These are phyloP conservation scores for Vicia sativa DNA, from an alignment of 306 rosid species.

Conservation along the genomic window DNA sequence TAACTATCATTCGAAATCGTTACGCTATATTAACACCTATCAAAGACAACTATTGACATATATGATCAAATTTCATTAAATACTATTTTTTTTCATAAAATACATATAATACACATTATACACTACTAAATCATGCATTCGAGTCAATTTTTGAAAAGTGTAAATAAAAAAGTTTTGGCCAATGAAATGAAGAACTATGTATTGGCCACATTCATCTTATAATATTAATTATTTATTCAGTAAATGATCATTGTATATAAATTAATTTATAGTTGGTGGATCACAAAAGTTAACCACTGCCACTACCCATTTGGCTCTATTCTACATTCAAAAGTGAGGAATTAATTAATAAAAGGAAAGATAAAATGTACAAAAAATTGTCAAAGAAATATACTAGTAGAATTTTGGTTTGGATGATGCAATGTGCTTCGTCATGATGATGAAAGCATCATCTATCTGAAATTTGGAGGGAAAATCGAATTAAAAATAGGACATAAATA, in stretches of 20 bases:
- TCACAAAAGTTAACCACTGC: slow-evolving; percentile 33
- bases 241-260: slow-evolving; percentile 5
- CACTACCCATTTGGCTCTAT: slow-evolving; percentile 43
- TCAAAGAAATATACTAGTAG: not conserved
- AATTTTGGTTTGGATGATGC: slow-evolving; percentile 31
- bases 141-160: too few species aligned
- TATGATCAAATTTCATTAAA: too few species aligned
- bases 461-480: slow-evolving; percentile 31
- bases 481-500: not conserved
- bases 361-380: not conserved
- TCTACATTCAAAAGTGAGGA: slow-evolving; percentile 37
- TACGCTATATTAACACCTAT: too few species aligned
- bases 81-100: too few species aligned
- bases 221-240: slow-evolving; percentile 10
- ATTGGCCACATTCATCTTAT: slow-evolving; percentile 33
- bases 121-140: not conserved
- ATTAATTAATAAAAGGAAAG: slow-evolving; percentile 6
- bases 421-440: slow-evolving; percentile 43
- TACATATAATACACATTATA: too few species aligned
- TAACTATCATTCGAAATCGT: too few species aligned
- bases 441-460: slow-evolving; percentile 10
- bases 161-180: not conserved
- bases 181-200: not conserved
- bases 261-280: slow-evolving; percentile 29
- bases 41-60: too few species aligned